Base-by-base conservation (phyloP, 768 basidiomycete species). In the Suillus tomentosus region DNA sequence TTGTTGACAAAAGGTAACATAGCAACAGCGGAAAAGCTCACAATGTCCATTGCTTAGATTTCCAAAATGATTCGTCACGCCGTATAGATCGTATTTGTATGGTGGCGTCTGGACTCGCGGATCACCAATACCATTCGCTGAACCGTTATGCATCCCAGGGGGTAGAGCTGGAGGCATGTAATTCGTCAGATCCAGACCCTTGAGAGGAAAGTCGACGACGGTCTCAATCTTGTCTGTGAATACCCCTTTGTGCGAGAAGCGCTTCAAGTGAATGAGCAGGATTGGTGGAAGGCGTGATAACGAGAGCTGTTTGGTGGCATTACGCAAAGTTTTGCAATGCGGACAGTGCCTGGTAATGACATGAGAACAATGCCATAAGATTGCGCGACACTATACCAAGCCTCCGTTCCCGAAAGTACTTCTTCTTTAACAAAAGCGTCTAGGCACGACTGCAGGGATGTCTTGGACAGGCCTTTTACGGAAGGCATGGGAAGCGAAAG, bases 191-290 rank as follows among this genome's bases (percentile, higher is more conserved):
- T 89, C 87, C 56, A 89, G 71, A 22, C 70, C 69, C 66, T 80
- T 87, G 68, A 84, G 76, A 7, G 96, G 96, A 77, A 93, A 99
- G 66, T 97, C 93, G 48, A 99, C 92, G 66, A 89, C 86, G 1
- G 96, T 97, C 76, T 99, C 96, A 61, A 99, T 87, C 80, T 98
- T 98, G 79, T 98, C 95, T 42, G 93, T 95, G 76, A 96, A 97
- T 3, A 87, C 88, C 1, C 95, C 95, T 67, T 94, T 91, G 68
- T 89, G 87, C 60, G 92, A 92, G 80, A 97, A 97, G 50, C 95
- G 87, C 73, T 97, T 97, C 47, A 97, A 82, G 70, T 96, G 94
- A 67, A 97, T 93, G 68, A 97, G 80, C 17, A 99, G 83, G 45
- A 99, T 88, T 0, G 96, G 96, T 0, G 96, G 96, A 13, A 99